A percentile compares a stretch with the other conserved stretches of the same genome.
phyloP scores from a whole-genome alignment of 2,329 filamentous ascomycete species.

The Aspergillus brasiliensis region DNA sequence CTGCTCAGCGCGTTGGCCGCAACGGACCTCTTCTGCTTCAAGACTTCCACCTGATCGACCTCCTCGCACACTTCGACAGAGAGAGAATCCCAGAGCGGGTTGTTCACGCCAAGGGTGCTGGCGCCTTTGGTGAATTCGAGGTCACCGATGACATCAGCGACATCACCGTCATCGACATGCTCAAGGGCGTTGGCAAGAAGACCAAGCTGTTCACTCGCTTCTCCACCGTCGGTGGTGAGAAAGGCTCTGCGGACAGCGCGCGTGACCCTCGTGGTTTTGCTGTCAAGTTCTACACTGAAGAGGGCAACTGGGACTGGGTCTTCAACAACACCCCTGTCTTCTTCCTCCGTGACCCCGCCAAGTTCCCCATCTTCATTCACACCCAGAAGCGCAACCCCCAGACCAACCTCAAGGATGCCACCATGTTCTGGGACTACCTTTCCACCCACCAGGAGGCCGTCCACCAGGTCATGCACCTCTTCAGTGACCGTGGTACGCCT shows the following conservation, averaged over 20 bases:
- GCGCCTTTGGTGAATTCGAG: slow-evolving; percentile 47
- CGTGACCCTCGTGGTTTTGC: slow-evolving; percentile 73
- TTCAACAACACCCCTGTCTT: slow-evolving; percentile 76
- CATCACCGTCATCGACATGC: slow-evolving; percentile 51
- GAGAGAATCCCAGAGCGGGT: slow-evolving; percentile 46
- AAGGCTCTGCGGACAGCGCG: slow-evolving; percentile 69
- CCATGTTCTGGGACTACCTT: slow-evolving; percentile 69
- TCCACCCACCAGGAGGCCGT: slow-evolving; percentile 63
- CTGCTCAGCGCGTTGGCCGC: slow-evolving; percentile 56
- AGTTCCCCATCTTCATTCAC: slow-evolving; percentile 74
- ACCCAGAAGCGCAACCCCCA: slow-evolving; percentile 74
- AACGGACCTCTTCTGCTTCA: slow-evolving; percentile 64
- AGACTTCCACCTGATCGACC: slow-evolving; percentile 66
- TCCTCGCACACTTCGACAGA: slow-evolving; percentile 52
- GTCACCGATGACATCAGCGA: slow-evolving; percentile 55
- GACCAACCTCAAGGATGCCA: slow-evolving; percentile 69
- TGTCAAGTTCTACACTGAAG: slow-evolving; percentile 71
- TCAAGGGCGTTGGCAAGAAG: slow-evolving; percentile 65
- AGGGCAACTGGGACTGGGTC: slow-evolving; percentile 74
- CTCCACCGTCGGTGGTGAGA: slow-evolving; percentile 75
- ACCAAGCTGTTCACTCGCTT: slow-evolving; percentile 69
- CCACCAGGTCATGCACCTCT: slow-evolving; percentile 67
- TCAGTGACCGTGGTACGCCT: slow-evolving; percentile 67
- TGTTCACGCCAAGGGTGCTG: slow-evolving; percentile 47
- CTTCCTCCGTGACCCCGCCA: slow-evolving; percentile 72